phyloP scores from a whole-genome alignment of 2,329 filamentous ascomycete species.

The Claviceps pusilla region DNA sequence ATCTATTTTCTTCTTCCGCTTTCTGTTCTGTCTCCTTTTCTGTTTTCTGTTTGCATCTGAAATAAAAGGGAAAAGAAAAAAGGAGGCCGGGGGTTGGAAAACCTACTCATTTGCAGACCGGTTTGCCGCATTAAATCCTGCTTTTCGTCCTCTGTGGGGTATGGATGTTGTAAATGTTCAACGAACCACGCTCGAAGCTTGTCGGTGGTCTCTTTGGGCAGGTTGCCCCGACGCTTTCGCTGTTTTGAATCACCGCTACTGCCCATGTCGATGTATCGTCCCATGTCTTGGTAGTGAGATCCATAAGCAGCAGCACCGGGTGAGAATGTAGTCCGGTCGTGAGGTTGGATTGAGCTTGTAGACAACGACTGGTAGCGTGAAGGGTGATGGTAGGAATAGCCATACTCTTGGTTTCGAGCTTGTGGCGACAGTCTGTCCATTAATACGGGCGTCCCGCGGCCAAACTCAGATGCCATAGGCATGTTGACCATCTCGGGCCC shows the following conservation, averaged over 20 bases:
- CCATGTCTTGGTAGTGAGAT: constrained; percentile 27
- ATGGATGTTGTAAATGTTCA: constrained; percentile 63
- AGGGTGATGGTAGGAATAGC: constrained; percentile 28
- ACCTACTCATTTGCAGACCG: constrained; percentile 62
- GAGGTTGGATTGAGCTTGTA: constrained; percentile 25
- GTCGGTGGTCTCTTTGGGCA: constrained; percentile 82
- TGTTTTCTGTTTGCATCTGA: too few relatives aligned
- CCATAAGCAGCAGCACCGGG: constrained; percentile 20
- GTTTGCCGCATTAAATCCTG: constrained; percentile 64
- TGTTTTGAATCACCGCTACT: constrained; percentile 30
- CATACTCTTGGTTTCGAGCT: constrained; percentile 16
- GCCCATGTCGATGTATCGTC: constrained; percentile 26
- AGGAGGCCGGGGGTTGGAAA: neutral
- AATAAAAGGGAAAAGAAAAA: neutral
- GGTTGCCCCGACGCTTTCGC: constrained; percentile 60
- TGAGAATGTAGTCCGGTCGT: constrained; percentile 31
- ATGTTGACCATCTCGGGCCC: neutral
- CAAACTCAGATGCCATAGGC: neutral
- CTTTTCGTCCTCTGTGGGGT: constrained; percentile 80
- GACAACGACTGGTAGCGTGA: constrained; percentile 31
- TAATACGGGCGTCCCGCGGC: neutral
- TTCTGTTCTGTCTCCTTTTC: too few relatives aligned
- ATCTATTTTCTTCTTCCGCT: too few relatives aligned
- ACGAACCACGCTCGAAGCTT: constrained; percentile 68
- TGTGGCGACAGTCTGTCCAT: constrained; percentile 15